These are phyloP conservation scores for Gracilaria gracilis DNA, from an alignment of 23 red algal genomes.

Conservation along the genomic window DNA sequence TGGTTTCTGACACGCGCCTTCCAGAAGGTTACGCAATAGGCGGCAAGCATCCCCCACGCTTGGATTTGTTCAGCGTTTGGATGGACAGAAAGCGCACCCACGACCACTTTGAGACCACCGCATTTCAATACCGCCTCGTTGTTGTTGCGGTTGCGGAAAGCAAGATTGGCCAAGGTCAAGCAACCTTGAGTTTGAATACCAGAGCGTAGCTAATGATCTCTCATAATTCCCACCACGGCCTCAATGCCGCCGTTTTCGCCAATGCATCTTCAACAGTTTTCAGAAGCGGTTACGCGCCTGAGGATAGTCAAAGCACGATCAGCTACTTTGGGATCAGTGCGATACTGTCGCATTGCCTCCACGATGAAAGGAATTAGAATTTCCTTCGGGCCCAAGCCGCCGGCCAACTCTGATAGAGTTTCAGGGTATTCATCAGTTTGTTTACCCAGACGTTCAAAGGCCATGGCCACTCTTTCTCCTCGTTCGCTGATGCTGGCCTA, in stretches of 20 bases:
- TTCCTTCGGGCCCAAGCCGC: conserved; percentile 44
- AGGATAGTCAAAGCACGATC: conserved; percentile 68
- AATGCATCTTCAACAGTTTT: conserved; percentile 44
- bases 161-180: conserved; percentile 70
- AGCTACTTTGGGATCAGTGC: conserved; percentile 58
- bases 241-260: conserved; percentile 57
- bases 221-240: conserved; percentile 63
- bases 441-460: conserved; percentile 56
- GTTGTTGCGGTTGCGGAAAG: conserved; percentile 49
- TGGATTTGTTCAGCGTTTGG: conserved; percentile 59
- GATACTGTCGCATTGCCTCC: conserved; percentile 63
- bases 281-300: conserved; percentile 40
- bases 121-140: conserved; percentile 59
- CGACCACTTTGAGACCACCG: conserved; percentile 49
- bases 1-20: conserved; percentile 62
- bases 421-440: conserved; percentile 27
- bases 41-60: conserved; percentile 70
- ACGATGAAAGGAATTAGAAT: conserved; percentile 70
- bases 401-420: conserved; percentile 9
- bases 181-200: conserved; percentile 76
- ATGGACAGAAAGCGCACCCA: conserved; percentile 58
- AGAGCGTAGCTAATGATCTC: conserved; percentile 34
- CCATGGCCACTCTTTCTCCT: conserved; percentile 37
- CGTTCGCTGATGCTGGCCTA: conserved; percentile 43
- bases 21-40: conserved; percentile 51